phyloP scores from a whole-genome alignment of 345 rosid genomes.

The Hibiscus tridactylites region DNA sequence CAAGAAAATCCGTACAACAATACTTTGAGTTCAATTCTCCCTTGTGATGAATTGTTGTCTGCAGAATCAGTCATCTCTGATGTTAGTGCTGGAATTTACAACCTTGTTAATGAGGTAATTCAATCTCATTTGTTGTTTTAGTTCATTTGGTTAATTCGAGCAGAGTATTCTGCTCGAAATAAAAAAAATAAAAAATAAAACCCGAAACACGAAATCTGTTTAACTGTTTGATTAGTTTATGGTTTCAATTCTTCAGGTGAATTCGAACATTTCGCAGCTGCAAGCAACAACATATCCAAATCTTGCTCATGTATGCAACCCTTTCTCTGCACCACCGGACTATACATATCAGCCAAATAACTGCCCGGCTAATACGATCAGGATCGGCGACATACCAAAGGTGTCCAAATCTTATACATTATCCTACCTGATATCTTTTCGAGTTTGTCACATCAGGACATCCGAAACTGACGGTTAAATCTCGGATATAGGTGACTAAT shows the following conservation, averaged over 20 bases:
- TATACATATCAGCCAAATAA: conserved; percentile 33
- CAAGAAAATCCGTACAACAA: conserved; percentile 48
- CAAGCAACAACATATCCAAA: conserved; percentile 15
- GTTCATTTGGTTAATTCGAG: neutral
- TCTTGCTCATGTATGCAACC: conserved; percentile 47
- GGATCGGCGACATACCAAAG: conserved; percentile 48
- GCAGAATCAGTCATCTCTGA: conserved; percentile 37
- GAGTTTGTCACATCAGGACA: neutral
- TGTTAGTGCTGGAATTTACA: conserved; percentile 41
- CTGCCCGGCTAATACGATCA: conserved; percentile 44
- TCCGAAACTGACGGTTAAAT: neutral
- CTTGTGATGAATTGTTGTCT: conserved; percentile 45
- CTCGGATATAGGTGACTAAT: neutral
- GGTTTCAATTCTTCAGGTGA: conserved; percentile 30
- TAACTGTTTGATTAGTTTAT: neutral
- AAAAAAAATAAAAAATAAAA: too few species aligned
- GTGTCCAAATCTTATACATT: conserved; percentile 11
- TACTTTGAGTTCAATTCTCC: conserved; percentile 56
- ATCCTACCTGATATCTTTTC: neutral
- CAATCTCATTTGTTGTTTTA: neutral
- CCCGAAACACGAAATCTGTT: neutral
- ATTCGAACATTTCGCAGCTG: conserved; percentile 36
- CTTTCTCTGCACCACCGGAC: conserved; percentile 55
- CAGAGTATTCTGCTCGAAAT: neutral
- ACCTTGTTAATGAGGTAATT: conserved; percentile 39